Conservation (phyloP, 495 filamentous ascomycete species). For the Ramalina intermedia region DNA sequence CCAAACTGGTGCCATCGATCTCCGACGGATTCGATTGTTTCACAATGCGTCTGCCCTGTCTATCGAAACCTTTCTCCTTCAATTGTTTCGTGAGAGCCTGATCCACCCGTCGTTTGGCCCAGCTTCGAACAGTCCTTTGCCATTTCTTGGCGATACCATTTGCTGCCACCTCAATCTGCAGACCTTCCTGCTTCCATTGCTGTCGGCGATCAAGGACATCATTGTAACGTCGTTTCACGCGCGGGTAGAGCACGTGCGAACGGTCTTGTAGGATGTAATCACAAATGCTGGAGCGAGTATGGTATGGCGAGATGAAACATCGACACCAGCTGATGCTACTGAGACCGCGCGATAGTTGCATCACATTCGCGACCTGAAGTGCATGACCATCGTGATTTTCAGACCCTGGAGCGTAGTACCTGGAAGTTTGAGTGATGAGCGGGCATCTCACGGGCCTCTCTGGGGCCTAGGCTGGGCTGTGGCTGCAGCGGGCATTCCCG, state of each 20-base stretch:
- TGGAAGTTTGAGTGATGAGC: too few species aligned
- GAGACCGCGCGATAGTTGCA: neutral
- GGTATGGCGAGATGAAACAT: neutral
- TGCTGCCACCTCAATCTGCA: slow-evolving; percentile 21
- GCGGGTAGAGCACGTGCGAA: slow-evolving; percentile 15
- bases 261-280: slow-evolving; percentile 3
- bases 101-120: slow-evolving; percentile 32
- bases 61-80: slow-evolving; percentile 38
- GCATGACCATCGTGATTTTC: too few species aligned
- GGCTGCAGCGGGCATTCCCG: neutral
- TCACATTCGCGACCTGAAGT: too few species aligned
- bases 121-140: slow-evolving; percentile 38
- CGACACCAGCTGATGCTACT: slow-evolving; percentile 2
- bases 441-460: too few species aligned
- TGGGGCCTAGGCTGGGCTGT: too few species aligned
- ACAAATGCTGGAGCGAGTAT: neutral
- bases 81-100: slow-evolving; percentile 42
- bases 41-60: slow-evolving; percentile 26
- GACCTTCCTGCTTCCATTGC: slow-evolving; percentile 8
- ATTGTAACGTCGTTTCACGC: neutral
- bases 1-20: neutral
- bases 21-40: neutral
- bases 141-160: slow-evolving; percentile 2
- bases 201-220: neutral
- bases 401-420: too few species aligned